These are phyloP conservation scores for Rhizopus delemar DNA, from an alignment of 371 early-diverging fungal genomes.

Conservation along the genomic window DNA sequence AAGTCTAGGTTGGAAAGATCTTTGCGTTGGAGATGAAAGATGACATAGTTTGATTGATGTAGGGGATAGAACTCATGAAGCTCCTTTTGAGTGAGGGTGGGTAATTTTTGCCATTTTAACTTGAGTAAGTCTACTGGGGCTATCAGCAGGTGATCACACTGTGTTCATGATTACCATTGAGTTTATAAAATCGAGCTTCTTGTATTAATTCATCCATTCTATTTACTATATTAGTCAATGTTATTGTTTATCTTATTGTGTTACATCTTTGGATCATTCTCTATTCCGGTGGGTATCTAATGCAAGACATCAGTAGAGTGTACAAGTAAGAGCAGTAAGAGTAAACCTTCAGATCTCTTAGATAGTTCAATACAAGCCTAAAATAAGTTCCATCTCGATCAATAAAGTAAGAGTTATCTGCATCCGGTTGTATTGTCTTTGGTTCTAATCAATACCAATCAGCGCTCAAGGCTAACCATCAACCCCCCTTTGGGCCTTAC, in stretches of 20 bases:
- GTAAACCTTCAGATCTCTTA: slow-evolving; percentile 40
- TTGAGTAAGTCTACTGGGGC: slow-evolving; percentile 26
- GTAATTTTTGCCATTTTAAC: slow-evolving; percentile 32
- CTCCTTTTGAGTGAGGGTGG: slow-evolving; percentile 37
- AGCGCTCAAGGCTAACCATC: background rate
- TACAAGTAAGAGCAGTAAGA: background rate
- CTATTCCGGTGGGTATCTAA: slow-evolving; percentile 39
- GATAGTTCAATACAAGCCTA: slow-evolving; percentile 41
- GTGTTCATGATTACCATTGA: slow-evolving; percentile 24
- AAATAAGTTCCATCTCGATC: slow-evolving; percentile 51
- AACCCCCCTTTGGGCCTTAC: slow-evolving; percentile 3
- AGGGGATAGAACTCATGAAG: slow-evolving; percentile 28
- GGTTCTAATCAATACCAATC: background rate
- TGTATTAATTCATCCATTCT: slow-evolving; percentile 52
- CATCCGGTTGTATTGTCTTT: slow-evolving; percentile 27
- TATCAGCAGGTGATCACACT: background rate
- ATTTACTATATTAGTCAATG: background rate
- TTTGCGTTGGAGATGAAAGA: slow-evolving; percentile 26
- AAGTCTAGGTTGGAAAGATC: slow-evolving; percentile 37
- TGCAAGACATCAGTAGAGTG: background rate
- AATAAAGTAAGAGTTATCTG: slow-evolving; percentile 47
- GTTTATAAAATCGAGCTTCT: slow-evolving; percentile 39
- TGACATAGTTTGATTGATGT: slow-evolving; percentile 8
- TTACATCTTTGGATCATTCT: slow-evolving; percentile 41
- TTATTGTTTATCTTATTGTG: background rate